phyloP scores from a whole-genome alignment of 1,284 basidiomycete genomes.

The Apiotrichum brassicae region DNA sequence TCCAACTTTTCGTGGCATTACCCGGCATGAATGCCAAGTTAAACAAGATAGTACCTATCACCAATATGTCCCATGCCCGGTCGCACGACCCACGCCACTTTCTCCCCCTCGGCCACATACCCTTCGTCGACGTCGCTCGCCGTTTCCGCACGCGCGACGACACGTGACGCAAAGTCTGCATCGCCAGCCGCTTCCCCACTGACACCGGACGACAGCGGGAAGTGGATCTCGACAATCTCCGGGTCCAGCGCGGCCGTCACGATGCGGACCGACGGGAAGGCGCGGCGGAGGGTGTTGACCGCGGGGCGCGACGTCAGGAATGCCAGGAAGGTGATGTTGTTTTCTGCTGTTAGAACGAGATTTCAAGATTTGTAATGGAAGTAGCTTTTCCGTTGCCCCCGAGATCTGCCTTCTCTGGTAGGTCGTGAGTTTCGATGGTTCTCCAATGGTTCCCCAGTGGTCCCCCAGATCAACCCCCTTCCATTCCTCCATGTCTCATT shows the following conservation, averaged over 20 bases:
- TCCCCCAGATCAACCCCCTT: too few relatives aligned
- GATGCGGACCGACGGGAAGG: slow-evolving; percentile 75
- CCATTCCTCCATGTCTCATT: too few relatives aligned
- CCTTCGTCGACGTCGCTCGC: slow-evolving; percentile 4
- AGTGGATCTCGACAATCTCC: slow-evolving; percentile 37
- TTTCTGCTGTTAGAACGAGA: slow-evolving; percentile 54
- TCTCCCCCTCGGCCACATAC: slow-evolving; percentile 23
- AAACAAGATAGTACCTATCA: slow-evolving; percentile 15
- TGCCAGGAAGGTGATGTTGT: slow-evolving; percentile 78
- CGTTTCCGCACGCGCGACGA: slow-evolving; percentile 14
- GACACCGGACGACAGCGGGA: slow-evolving; percentile 29
- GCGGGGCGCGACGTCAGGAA: slow-evolving; percentile 79
- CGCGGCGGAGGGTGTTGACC: slow-evolving; percentile 67
- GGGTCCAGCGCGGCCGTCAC: slow-evolving; percentile 73
- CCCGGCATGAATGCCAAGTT: neutral
- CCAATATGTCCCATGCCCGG: slow-evolving; percentile 47
- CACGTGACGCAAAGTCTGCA: slow-evolving; percentile 33
- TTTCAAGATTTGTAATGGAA: too few relatives aligned
- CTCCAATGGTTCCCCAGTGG: too few relatives aligned
- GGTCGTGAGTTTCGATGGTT: too few relatives aligned
- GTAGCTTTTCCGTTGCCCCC: too few relatives aligned
- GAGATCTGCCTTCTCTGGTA: too few relatives aligned
- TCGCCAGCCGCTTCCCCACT: slow-evolving; percentile 37
- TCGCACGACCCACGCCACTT: slow-evolving; percentile 43
- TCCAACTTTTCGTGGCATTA: too few relatives aligned